Evolutionary conservation across 306 rosid genomes (phyloP), one percentile per base, ranked within the genome.

Genomic region (Dryas octopetala): DNA sequence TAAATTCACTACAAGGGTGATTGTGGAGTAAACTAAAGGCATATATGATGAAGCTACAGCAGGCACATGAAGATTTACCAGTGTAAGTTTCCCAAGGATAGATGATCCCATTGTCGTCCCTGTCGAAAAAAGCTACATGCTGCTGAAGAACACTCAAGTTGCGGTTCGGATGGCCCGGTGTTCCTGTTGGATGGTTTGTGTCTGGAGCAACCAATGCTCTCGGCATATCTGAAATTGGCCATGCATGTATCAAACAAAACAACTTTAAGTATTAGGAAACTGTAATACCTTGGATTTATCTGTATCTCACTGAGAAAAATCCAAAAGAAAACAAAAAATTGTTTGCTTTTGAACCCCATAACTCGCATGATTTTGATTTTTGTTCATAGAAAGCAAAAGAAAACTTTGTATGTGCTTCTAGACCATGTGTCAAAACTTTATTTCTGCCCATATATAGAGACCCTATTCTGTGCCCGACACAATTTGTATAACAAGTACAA

Each of bases 1-100:
- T 13, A 57, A 43, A 41, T 41, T 19, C 44, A 57, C 2, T n/a
- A 45, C 15, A 11, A 26, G 3, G 26, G 4, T 57, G 43, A 3
- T 17, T 40, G 16, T 44, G 15, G 52, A 43, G 11, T 0, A 15
- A 32, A 32, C 38, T 38, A 10, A 52, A n/a, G 38, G 38, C 66
- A 44, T 9, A 8, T 23, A 4, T 9, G 28, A 8, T 58, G 16
- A 58, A 58, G 45, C 40, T 4, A 61, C 43, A 9, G 5, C 14
- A 58, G 12, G 32, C 55, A 51, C 55, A 58, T 60, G 8, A 61
- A 14, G 68, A 38, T 41, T 38, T 76, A 87, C 96, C 98, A 28
- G 50, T 44, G 60, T 83, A 91, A 52, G 96, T 95, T 79, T 95
- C 97, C 97, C 96, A 95, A 9, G 97, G 98, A 70, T 91, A 95